Evolutionary conservation across 495 filamentous ascomycete species (phyloP).

Genomic region (Xylaria sp.): DNA sequence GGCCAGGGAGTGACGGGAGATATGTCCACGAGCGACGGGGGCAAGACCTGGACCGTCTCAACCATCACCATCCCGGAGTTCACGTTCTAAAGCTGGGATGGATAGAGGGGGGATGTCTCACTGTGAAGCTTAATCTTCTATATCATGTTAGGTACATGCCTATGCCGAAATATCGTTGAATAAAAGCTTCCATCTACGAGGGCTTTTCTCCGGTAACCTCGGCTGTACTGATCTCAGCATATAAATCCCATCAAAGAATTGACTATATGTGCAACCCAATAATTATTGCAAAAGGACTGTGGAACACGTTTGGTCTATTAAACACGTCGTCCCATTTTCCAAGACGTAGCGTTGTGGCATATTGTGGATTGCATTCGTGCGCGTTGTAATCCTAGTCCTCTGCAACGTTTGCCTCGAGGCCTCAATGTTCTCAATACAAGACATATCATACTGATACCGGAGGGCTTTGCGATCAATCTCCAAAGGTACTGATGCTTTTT

Average conservation of each 20-base stretch:
- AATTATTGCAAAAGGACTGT: neutral
- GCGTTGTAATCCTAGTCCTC: neutral
- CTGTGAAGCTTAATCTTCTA: neutral
- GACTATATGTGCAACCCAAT: neutral
- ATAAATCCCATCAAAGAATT: neutral
- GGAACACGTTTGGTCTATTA: neutral
- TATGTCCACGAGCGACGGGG: slow-evolving; percentile 47
- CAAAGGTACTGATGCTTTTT: too few relatives aligned
- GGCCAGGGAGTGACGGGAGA: slow-evolving; percentile 44
- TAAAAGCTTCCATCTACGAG: neutral
- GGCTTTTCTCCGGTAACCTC: too few relatives aligned
- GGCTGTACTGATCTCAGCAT: neutral
- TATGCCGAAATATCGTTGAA: neutral
- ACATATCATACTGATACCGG: too few relatives aligned
- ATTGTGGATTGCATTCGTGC: neutral
- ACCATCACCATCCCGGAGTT: slow-evolving; percentile 31
- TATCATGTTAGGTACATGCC: neutral
- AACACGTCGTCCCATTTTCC: neutral
- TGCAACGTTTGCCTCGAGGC: neutral
- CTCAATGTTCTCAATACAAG: too few relatives aligned
- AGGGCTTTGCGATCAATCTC: too few relatives aligned
- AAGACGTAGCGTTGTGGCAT: neutral
- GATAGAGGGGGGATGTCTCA: neutral
- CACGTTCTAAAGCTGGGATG: neutral
- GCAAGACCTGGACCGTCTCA: slow-evolving; percentile 51